Evolutionary conservation across 768 basidiomycete species (phyloP).

Genomic region (Amanita exitialis): DNA sequence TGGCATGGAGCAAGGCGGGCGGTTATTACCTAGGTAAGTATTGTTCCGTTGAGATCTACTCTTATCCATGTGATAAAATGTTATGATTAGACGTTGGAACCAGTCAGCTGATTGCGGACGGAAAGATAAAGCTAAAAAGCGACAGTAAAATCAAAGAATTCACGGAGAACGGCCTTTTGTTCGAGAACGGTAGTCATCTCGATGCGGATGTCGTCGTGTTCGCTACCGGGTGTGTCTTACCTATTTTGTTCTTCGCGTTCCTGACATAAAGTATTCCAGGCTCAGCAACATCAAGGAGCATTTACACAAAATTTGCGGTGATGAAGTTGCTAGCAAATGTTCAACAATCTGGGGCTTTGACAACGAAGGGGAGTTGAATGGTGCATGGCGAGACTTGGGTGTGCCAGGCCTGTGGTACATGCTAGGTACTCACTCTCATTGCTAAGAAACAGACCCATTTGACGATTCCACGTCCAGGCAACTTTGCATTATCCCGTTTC

Average conservation of each 20-base stretch:
- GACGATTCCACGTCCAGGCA: constrained; percentile 22
- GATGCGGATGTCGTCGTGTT: constrained; percentile 39
- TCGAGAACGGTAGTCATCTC: constrained; percentile 34
- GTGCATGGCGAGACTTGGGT: constrained; percentile 38
- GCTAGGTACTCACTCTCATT: constrained; percentile 30
- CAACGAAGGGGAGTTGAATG: constrained; percentile 48
- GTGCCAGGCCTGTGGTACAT: constrained; percentile 45
- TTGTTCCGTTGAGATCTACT: background rate
- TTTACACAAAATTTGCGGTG: constrained; percentile 30
- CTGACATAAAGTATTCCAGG: constrained; percentile 15
- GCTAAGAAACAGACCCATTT: background rate
- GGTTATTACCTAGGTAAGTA: constrained; percentile 32
- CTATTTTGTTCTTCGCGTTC: background rate
- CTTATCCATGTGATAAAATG: constrained; percentile 2
- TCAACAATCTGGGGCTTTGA: constrained; percentile 53
- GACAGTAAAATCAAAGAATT: constrained; percentile 35
- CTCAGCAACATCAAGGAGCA: constrained; percentile 30
- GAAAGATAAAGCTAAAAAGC: constrained; percentile 60
- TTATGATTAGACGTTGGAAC: constrained; percentile 36
- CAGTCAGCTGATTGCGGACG: constrained; percentile 46
- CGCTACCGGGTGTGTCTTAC: constrained; percentile 29
- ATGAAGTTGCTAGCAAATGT: constrained; percentile 29
- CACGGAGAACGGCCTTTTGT: constrained; percentile 28
- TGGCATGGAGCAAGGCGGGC: constrained; percentile 22
- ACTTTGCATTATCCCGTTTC: constrained; percentile 46